Conservation (phyloP, 768 basidiomycete genomes). For the Mycena latifolia region DNA sequence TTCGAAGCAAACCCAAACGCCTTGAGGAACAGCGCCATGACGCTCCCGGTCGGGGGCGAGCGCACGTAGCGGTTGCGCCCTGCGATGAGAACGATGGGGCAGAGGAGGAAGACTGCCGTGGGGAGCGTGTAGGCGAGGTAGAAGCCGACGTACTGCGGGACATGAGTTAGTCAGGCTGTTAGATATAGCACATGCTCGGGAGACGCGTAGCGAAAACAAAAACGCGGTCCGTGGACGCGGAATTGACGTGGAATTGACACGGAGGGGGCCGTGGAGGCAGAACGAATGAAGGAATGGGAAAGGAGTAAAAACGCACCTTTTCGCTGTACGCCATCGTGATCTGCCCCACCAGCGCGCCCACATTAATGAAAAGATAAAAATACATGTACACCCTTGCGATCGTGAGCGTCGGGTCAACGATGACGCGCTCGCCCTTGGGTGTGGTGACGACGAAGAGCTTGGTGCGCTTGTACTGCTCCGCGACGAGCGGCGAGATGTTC, state of each 20-base stretch:
- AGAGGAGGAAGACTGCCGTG: conserved; percentile 69
- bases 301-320: conserved; percentile 52
- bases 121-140: conserved; percentile 79
- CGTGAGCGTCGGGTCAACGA: conserved; percentile 79
- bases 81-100: conserved; percentile 68
- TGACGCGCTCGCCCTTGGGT: conserved; percentile 74
- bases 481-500: conserved; percentile 83
- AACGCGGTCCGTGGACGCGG: too few species aligned
- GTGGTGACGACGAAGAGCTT: conserved; percentile 64
- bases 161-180: background rate
- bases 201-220: too few species aligned
- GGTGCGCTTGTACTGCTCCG: conserved; percentile 77
- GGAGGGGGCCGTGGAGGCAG: too few species aligned
- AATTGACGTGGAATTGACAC: too few species aligned
- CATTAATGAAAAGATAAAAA: conserved; percentile 70
- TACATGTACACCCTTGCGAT: conserved; percentile 78
- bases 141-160: conserved; percentile 68
- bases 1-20: conserved; percentile 59
- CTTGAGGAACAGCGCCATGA: conserved; percentile 54
- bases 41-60: conserved; percentile 76
- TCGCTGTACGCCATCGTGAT: conserved; percentile 64
- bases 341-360: conserved; percentile 60
- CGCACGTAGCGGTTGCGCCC: conserved; percentile 67
- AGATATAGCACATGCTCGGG: too few species aligned
- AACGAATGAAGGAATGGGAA: too few species aligned